A percentile compares a stretch with the other conserved stretches of the same genome.
phyloP scores from a whole-genome alignment of 2,329 filamentous ascomycete genomes.

The Ambrosiella beaveri region DNA sequence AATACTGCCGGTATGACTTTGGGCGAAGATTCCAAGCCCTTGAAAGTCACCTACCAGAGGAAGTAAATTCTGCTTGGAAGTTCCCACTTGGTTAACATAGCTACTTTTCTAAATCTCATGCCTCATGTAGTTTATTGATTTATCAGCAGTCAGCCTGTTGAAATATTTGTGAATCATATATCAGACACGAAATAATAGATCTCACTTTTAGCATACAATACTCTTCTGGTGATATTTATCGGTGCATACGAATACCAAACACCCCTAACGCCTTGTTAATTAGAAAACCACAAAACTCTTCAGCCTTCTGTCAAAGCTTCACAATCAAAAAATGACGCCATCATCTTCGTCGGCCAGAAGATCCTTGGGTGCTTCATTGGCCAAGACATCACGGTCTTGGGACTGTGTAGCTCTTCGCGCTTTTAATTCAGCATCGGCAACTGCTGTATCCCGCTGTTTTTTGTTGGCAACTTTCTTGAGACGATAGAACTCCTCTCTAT shows the following conservation, averaged over 20 bases:
- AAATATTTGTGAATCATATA: too few species aligned
- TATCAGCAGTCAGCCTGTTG: not conserved
- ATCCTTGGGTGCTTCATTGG: constrained; percentile 29
- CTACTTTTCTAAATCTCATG: not conserved
- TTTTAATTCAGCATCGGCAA: constrained; percentile 57
- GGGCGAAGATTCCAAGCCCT: constrained; percentile 43
- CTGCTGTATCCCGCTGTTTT: constrained; percentile 62
- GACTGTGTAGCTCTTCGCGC: constrained; percentile 42
- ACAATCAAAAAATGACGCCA: constrained; percentile 62
- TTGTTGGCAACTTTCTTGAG: constrained; percentile 87
- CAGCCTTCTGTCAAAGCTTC: too few species aligned
- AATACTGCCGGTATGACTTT: constrained; percentile 73
- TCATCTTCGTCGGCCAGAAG: constrained; percentile 40
- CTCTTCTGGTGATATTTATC: too few species aligned
- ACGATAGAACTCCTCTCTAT: constrained; percentile 94
- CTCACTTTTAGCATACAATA: too few species aligned
- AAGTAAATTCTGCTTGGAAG: constrained; percentile 37
- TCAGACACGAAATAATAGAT: too few species aligned
- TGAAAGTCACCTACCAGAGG: constrained; percentile 93
- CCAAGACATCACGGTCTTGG: constrained; percentile 33
- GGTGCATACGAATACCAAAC: too few species aligned
- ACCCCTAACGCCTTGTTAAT: too few species aligned
- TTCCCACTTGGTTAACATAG: not conserved
- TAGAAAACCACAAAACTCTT: too few species aligned
- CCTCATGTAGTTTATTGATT: not conserved